Conservation (phyloP, 2,329 filamentous ascomycete species). For the Neoascochyta sp. region DNA sequence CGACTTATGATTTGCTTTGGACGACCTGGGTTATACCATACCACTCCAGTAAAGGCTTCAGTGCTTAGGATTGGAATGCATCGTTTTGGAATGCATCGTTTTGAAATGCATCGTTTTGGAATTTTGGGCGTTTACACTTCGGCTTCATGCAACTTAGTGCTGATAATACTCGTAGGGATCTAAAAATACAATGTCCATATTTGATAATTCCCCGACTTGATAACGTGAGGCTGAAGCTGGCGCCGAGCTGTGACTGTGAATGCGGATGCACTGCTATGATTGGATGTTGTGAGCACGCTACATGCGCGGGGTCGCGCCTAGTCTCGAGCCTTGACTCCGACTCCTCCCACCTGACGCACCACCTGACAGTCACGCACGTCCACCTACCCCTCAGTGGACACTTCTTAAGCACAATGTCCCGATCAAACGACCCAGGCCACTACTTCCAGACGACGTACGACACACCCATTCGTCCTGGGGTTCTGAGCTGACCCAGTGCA, state of each 20-base stretch:
- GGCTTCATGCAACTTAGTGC: constrained; percentile 8
- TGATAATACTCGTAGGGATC: constrained; percentile 10
- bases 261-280: no score
- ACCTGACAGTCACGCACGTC: constrained; percentile 10
- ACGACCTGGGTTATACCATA: constrained; percentile 7
- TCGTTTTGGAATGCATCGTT: no score
- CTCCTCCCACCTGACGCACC: constrained; percentile 3
- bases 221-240: no score
- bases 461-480: constrained; percentile 7
- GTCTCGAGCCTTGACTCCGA: no score
- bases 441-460: constrained; percentile 94
- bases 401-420: constrained; percentile 30
- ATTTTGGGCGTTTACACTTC: constrained; percentile 5
- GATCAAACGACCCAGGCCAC: constrained; percentile 62
- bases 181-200: constrained; percentile 5
- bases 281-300: no score
- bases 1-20: constrained; percentile 24
- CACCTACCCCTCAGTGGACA: constrained; percentile 6
- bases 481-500: constrained; percentile 28
- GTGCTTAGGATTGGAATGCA: no score
- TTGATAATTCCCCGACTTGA: no score
- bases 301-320: no score
- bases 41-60: no score
- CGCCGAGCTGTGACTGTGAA: no score
- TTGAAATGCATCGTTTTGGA: constrained; percentile 5